Base-by-base conservation (phyloP, 768 basidiomycete species). In the Psilocybe subaeruginosa region DNA sequence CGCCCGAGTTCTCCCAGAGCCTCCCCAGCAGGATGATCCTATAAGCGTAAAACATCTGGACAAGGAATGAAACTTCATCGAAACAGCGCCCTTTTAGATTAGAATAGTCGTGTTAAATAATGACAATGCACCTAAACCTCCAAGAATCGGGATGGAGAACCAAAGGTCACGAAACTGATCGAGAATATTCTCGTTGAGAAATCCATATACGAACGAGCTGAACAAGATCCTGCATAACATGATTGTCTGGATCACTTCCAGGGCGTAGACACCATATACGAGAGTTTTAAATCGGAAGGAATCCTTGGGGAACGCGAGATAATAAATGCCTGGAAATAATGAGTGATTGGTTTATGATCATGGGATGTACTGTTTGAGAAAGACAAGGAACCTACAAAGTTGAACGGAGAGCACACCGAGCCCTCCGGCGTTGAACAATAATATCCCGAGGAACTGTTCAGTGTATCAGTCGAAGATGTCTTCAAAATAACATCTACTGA, bases 231-330 rank as follows among this genome's bases (percentile, higher is more conserved):
- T 31, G 16, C 41, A 46, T 19, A 57, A 23, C 8, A 61, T 29
- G 8, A 50, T 12, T 29, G 60, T 61, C 50, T 61, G 60, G 1
- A 37, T 23, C 3, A 61, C 8, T 45, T 61, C 60, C 8, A 57
- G 49, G 2, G 27, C 23, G 23, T 51, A 61, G 4, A 61, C 43
- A 14, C 49, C 41, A 17, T 56, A 61, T 1, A 61, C 60, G 5
- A 52, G 29, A 9, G 53, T 8, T 51, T 57, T 61, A 37, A 39
- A 14, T 27, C 31, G 55, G 2, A 56, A 14, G 8, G 49, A 9
- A 16, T 61, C 60, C n/a, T 41, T 6, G 6, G 55, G 55, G 39
- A 61, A 61, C 16, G 60, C 45, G 6, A 60, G 31, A 30, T 54
- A 54, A 30, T 60, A 60, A 9, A 60, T 30, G 47, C 39, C 59